A percentile compares a stretch with the other conserved stretches of the same genome.
phyloP scores from a whole-genome alignment of 805 yeast genomes.

The Yamadazyma takamatsuzukensis region DNA sequence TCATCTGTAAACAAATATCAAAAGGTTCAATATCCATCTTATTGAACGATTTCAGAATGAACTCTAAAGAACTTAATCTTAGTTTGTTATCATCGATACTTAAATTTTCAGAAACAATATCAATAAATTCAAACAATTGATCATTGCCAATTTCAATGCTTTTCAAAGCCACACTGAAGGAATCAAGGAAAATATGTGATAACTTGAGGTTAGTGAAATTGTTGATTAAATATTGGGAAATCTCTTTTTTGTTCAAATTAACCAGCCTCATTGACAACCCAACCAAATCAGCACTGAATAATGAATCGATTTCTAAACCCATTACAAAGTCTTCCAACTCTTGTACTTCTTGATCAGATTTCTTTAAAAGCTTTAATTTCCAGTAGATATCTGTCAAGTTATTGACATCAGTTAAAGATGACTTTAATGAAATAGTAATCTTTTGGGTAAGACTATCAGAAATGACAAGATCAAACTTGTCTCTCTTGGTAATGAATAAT shows the following conservation, averaged over 20 bases:
- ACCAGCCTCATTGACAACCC: conserved; percentile 5
- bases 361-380: conserved; percentile 10
- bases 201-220: conserved; percentile 8
- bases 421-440: conserved; percentile 2
- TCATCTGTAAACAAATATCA: conserved; percentile 45
- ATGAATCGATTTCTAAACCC: conserved; percentile 1
- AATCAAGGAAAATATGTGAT: conserved; percentile 9
- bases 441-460: conserved; percentile 1
- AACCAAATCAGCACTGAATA: conserved; percentile 9
- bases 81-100: conserved; percentile 16
- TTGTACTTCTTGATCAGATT: background rate
- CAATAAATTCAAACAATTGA: background rate
- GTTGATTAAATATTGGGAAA: background rate
- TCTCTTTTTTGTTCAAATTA: background rate
- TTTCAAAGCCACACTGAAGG: background rate
- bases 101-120: conserved; percentile 7
- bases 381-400: conserved; percentile 8
- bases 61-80: conserved; percentile 50
- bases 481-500: conserved; percentile 7
- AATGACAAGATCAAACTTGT: conserved; percentile 5
- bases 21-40: conserved; percentile 25
- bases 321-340: conserved; percentile 3
- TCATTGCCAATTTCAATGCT: background rate
- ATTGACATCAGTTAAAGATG: background rate
- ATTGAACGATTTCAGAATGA: conserved; percentile 33